phyloP scores from a whole-genome alignment of 139 green algal genomes.

The Chlorella sp. region DNA sequence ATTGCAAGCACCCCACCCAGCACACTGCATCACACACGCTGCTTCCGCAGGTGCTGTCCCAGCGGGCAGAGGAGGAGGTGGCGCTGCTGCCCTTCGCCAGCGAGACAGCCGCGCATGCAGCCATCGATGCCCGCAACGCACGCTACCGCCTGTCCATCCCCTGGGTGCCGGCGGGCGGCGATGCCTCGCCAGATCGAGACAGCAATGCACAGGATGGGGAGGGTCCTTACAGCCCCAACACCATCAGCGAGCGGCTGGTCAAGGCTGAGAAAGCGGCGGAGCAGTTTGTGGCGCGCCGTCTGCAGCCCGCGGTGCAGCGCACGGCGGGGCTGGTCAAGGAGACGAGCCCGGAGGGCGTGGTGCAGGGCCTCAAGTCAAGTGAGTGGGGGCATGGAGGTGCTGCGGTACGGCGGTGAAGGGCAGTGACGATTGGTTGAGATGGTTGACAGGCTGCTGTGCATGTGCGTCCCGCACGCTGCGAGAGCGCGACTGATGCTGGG shows the following conservation, averaged over 20 bases:
- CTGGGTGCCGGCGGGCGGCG: slow-evolving; percentile 11
- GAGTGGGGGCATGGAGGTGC: slow-evolving; percentile 11
- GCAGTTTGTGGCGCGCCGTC: slow-evolving; percentile 71
- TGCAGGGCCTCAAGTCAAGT: slow-evolving; percentile 60
- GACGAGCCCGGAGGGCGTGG: slow-evolving; percentile 55
- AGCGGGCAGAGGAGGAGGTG: slow-evolving; percentile 61
- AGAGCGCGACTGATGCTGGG: no score
- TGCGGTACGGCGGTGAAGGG: no score
- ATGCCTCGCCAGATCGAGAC: not conserved
- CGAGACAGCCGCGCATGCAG: slow-evolving; percentile 62
- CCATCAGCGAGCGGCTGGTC: slow-evolving; percentile 58
- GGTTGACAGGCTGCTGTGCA: not conserved
- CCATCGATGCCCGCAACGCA: slow-evolving; percentile 69
- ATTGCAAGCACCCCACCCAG: no score
- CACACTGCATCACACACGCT: no score
- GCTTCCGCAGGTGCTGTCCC: slow-evolving; percentile 38
- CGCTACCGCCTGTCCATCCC: slow-evolving; percentile 49
- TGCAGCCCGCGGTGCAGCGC: slow-evolving; percentile 67
- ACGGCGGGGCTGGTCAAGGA: slow-evolving; percentile 27
- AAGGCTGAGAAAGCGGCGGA: slow-evolving; percentile 78
- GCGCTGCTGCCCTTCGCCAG: slow-evolving; percentile 63
- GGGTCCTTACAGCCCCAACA: not conserved
- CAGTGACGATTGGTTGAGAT: not conserved
- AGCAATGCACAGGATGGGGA: not conserved
- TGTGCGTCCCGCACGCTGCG: no score